These are phyloP conservation scores for Nematocida sp. DNA, from an alignment of 371 early-diverging fungal genomes.

Conservation along the genomic window DNA sequence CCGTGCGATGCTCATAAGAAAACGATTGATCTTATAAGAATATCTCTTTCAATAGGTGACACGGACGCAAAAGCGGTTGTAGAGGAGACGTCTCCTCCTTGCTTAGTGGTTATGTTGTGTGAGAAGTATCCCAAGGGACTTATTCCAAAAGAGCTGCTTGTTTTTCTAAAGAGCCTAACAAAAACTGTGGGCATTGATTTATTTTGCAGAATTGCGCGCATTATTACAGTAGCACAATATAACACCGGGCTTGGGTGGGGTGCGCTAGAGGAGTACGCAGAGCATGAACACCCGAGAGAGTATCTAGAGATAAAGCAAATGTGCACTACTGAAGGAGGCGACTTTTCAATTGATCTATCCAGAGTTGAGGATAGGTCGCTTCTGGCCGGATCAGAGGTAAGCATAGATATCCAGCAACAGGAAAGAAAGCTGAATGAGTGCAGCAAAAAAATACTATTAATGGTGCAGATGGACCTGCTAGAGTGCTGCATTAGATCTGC, in stretches of 20 bases:
- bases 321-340: slow-evolving; percentile 5
- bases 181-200: background rate
- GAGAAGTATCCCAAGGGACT: slow-evolving; percentile 22
- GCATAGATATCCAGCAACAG: background rate
- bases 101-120: slow-evolving; percentile 22
- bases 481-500: slow-evolving; percentile 35
- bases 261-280: background rate
- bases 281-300: background rate
- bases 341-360: slow-evolving; percentile 41
- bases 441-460: background rate
- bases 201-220: slow-evolving; percentile 16
- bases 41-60: background rate
- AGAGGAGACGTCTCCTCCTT: background rate
- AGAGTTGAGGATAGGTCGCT: slow-evolving; percentile 15
- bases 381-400: background rate
- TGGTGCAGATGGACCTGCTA: slow-evolving; percentile 37
- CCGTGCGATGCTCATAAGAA: background rate
- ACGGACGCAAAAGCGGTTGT: background rate
- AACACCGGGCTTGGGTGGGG: slow-evolving; percentile 13
- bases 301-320: slow-evolving; percentile 28
- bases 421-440: slow-evolving; percentile 2
- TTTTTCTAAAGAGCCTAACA: background rate
- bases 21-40: slow-evolving; percentile 8
- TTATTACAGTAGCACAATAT: slow-evolving; percentile 27
- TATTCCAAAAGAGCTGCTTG: slow-evolving; percentile 1